Evolutionary conservation across 2,329 filamentous ascomycete genomes (phyloP).

Genomic region (Penicillium griseofulvum): DNA sequence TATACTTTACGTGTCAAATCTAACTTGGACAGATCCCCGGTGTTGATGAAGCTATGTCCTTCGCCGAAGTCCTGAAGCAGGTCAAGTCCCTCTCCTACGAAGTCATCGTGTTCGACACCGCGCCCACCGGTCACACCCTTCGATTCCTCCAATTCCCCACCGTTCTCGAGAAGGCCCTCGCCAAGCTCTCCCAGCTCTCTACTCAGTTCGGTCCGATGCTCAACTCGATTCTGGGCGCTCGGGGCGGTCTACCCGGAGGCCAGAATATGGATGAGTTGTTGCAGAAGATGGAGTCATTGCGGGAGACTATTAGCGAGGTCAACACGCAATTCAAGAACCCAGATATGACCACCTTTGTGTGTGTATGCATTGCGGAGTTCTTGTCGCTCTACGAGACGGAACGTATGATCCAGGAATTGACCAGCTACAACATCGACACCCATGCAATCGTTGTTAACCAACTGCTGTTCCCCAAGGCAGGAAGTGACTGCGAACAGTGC

Average conservation of each 20-base stretch:
- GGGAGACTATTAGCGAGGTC: slow-evolving; percentile 90
- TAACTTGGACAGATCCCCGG: slow-evolving; percentile 72
- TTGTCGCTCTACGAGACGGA: slow-evolving; percentile 96
- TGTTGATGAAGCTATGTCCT: slow-evolving; percentile 99
- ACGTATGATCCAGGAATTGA: slow-evolving; percentile 98
- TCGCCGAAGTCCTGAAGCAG: slow-evolving; percentile 97
- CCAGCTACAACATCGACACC: slow-evolving; percentile 90
- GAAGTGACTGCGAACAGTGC: slow-evolving; percentile 89
- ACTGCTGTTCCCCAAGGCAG: slow-evolving; percentile 83
- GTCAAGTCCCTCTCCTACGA: slow-evolving; percentile 99
- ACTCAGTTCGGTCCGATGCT: slow-evolving; percentile 94
- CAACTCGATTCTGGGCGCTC: slow-evolving; percentile 81
- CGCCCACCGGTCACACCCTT: slow-evolving; percentile 94
- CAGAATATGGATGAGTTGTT: slow-evolving; percentile 89
- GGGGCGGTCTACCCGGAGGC: slow-evolving; percentile 80
- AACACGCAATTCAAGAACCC: slow-evolving; percentile 98
- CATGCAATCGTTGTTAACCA: slow-evolving; percentile 98
- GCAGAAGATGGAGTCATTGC: slow-evolving; percentile 88
- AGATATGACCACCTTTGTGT: slow-evolving; percentile 93
- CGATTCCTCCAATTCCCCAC: slow-evolving; percentile 98
- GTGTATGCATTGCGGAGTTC: slow-evolving; percentile 98
- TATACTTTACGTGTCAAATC: slow-evolving; percentile 6
- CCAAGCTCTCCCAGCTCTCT: slow-evolving; percentile 91
- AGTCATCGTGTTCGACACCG: slow-evolving; percentile 98
- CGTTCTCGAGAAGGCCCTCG: slow-evolving; percentile 96